phyloP scores from a whole-genome alignment of 257 asterid genomes.

The Striga asiatica region DNA sequence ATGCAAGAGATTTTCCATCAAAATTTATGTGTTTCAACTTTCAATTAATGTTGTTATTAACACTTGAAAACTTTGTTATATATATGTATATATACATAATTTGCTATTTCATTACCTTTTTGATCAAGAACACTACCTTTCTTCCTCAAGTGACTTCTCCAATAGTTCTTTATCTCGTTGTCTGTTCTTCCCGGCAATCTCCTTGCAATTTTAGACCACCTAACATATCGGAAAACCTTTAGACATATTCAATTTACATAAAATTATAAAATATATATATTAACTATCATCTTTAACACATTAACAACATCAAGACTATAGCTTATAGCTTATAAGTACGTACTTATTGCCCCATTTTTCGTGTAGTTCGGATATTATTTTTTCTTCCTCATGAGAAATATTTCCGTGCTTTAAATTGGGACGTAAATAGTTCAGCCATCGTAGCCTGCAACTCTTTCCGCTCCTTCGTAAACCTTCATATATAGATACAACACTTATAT shows the following conservation, averaged over 20 bases:
- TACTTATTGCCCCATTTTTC: conserved; percentile 70
- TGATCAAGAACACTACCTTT: conserved; percentile 17
- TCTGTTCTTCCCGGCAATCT: conserved; percentile 75
- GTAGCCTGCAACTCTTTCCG: conserved; percentile 68
- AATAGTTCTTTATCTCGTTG: conserved; percentile 68
- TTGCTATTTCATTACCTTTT: conserved; percentile 21
- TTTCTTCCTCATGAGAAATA: conserved; percentile 45
- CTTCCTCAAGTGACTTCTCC: conserved; percentile 57
- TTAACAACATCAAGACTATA: not conserved
- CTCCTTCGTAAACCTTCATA: conserved; percentile 46
- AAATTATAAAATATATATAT: not conserved
- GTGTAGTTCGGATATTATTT: conserved; percentile 39
- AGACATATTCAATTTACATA: no score
- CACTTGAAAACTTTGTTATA: no score
- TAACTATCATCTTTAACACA: not conserved
- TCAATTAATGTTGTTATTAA: no score
- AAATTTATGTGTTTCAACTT: no score
- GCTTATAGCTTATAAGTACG: not conserved
- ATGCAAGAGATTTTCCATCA: not conserved
- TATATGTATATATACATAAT: no score
- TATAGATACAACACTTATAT: not conserved
- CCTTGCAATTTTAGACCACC: conserved; percentile 74
- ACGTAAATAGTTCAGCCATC: conserved; percentile 76
- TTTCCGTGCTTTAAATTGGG: conserved; percentile 57
- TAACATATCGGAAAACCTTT: no score